Evolutionary conservation across 2,329 filamentous ascomycete genomes (phyloP).

Genomic region (Aureobasidium sp.): DNA sequence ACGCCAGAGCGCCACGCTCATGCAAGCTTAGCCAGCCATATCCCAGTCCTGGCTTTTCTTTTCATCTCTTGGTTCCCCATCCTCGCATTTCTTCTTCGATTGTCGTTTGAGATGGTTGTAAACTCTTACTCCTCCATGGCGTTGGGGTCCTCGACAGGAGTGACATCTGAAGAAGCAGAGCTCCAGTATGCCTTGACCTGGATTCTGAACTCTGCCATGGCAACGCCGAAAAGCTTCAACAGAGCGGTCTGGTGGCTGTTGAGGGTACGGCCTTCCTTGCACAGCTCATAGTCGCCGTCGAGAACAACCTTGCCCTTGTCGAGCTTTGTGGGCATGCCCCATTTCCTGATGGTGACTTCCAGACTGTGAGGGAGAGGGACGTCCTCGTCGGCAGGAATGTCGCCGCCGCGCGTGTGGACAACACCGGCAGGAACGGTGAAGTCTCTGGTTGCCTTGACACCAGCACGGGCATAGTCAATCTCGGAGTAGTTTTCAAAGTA

Average conservation of each 20-base stretch:
- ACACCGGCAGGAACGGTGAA: conserved; percentile 79
- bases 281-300: conserved; percentile 66
- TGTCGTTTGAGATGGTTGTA: not conserved
- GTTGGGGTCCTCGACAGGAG: conserved; percentile 24
- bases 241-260: conserved; percentile 89
- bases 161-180: conserved; percentile 29
- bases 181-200: conserved; percentile 57
- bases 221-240: conserved; percentile 87
- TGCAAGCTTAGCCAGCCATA: conserved; percentile 14
- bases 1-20: conserved; percentile 17
- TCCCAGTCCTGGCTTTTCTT: conserved; percentile 1
- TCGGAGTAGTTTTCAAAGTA: conserved; percentile 69
- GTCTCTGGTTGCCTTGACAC: conserved; percentile 63
- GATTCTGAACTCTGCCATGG: conserved; percentile 84
- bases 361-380: conserved; percentile 79
- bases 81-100: not conserved
- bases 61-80: not conserved
- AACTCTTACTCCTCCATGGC: conserved; percentile 25
- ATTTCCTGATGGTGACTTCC: conserved; percentile 81
- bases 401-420: conserved; percentile 70
- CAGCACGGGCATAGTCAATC: conserved; percentile 86
- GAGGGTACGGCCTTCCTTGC: conserved; percentile 74
- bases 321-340: conserved; percentile 84
- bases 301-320: conserved; percentile 82
- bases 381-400: conserved; percentile 73